Conservation (phyloP, 148 eudicot species). For the Camellia sinensis region DNA sequence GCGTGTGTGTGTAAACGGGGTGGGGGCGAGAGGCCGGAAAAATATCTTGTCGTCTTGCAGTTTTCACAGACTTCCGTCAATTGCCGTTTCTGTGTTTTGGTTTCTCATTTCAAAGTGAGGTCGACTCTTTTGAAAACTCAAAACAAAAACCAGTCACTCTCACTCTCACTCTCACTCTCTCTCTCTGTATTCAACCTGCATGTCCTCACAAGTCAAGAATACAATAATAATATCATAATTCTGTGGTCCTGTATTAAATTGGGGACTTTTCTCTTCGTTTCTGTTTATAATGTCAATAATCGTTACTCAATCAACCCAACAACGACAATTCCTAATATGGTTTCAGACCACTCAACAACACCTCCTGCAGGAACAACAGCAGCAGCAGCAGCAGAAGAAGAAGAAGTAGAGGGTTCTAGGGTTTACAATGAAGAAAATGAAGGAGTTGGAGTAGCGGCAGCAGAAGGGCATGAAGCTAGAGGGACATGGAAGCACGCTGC, state of each 20-base stretch:
- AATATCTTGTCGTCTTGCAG: not conserved
- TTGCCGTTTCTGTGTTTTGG: not conserved
- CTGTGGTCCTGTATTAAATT: not conserved
- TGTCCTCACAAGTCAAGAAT: not conserved
- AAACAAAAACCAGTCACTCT: not conserved
- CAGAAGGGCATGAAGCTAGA: constrained; percentile 2
- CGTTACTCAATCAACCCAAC: no score
- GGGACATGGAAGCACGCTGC: constrained; percentile 51
- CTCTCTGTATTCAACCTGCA: not conserved
- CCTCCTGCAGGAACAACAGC: no score
- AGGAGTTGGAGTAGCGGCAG: not conserved
- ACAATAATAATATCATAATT: not conserved
- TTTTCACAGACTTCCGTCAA: not conserved
- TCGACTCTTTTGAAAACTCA: not conserved
- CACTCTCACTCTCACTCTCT: not conserved
- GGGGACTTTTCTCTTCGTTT: not conserved
- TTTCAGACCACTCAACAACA: not conserved
- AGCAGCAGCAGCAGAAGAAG: not conserved
- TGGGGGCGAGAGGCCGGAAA: no score
- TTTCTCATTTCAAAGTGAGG: not conserved
- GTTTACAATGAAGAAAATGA: constrained; percentile 10
- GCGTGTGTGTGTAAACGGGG: no score
- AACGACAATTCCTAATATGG: not conserved
- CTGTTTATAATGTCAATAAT: not conserved
- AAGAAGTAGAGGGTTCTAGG: not conserved